phyloP scores from a whole-genome alignment of 306 rosid species.

The Carpinus viminea region DNA sequence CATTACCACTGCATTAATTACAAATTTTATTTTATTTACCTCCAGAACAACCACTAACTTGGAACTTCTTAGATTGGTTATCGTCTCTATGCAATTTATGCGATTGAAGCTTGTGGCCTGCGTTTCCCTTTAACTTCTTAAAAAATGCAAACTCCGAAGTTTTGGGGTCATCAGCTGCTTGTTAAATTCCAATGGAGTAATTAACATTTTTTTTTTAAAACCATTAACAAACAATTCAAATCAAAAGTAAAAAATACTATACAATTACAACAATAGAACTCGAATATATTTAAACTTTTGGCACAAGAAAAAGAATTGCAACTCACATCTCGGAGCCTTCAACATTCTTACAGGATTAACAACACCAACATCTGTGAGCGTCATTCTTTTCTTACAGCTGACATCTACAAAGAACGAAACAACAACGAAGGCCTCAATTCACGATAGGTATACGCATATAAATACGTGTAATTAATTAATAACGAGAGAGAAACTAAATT shows the following conservation, averaged over 20 bases:
- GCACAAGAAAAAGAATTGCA: not conserved
- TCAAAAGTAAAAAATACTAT: not conserved
- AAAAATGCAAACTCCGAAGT: slow-evolving; percentile 86
- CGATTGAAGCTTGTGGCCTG: slow-evolving; percentile 27
- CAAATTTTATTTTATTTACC: slow-evolving; percentile 30
- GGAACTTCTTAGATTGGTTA: slow-evolving; percentile 1
- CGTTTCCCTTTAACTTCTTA: slow-evolving; percentile 70
- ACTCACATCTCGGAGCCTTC: slow-evolving; percentile 23
- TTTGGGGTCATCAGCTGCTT: slow-evolving; percentile 51
- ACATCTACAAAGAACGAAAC: slow-evolving; percentile 15
- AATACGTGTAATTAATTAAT: not conserved
- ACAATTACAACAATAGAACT: not conserved
- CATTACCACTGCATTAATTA: not conserved
- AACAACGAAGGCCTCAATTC: not conserved
- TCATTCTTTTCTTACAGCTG: slow-evolving; percentile 32
- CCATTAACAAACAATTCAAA: slow-evolving; percentile 3
- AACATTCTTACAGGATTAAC: slow-evolving; percentile 25
- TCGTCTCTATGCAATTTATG: slow-evolving; percentile 31
- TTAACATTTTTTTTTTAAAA: slow-evolving; percentile 1
- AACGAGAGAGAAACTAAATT: too few species aligned
- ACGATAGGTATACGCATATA: not conserved
- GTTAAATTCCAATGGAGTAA: slow-evolving; percentile 26
- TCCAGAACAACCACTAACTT: slow-evolving; percentile 25
- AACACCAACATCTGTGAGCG: slow-evolving; percentile 21
- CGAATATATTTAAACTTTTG: not conserved